Conservation (phyloP, 768 basidiomycete species). For the Lactifluus volemus region DNA sequence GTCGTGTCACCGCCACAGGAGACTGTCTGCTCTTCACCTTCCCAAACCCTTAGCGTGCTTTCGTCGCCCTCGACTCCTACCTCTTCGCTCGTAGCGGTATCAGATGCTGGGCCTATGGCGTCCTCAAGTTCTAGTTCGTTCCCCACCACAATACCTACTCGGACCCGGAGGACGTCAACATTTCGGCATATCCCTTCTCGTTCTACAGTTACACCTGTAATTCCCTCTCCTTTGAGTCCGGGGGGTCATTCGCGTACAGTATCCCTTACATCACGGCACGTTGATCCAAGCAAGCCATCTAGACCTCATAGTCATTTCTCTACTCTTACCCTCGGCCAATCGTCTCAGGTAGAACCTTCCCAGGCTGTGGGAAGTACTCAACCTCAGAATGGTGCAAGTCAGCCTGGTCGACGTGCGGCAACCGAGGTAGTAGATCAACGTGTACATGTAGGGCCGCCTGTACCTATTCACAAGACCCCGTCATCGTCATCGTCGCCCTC, state of each 20-base stretch:
- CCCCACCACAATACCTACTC: constrained; percentile 11
- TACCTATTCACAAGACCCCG: constrained; percentile 2
- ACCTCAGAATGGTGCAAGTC: not conserved
- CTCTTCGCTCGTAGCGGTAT: not conserved
- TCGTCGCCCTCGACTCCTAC: not conserved
- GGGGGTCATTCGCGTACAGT: constrained; percentile 18
- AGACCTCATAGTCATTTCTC: constrained; percentile 16
- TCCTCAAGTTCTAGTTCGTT: constrained; percentile 3
- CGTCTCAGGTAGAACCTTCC: constrained; percentile 2
- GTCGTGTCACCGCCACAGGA: not conserved
- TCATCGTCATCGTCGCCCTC: constrained; percentile 22
- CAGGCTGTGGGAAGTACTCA: not conserved
- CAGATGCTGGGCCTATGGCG: not conserved
- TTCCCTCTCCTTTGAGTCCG: constrained; percentile 31
- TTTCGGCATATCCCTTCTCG: constrained; percentile 44
- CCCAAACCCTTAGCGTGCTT: not conserved
- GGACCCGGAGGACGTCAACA: constrained; percentile 39
- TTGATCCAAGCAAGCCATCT: constrained; percentile 13
- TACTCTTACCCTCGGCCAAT: constrained; percentile 12
- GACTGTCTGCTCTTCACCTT: not conserved
- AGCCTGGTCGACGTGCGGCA: not conserved
- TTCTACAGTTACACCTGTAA: constrained; percentile 21
- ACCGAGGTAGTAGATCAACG: not conserved
- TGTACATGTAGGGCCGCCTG: not conserved
- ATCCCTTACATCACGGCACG: constrained; percentile 18